Conservation (phyloP, 352 stramenopile genomes). For the Pythium scleroteichum region DNA sequence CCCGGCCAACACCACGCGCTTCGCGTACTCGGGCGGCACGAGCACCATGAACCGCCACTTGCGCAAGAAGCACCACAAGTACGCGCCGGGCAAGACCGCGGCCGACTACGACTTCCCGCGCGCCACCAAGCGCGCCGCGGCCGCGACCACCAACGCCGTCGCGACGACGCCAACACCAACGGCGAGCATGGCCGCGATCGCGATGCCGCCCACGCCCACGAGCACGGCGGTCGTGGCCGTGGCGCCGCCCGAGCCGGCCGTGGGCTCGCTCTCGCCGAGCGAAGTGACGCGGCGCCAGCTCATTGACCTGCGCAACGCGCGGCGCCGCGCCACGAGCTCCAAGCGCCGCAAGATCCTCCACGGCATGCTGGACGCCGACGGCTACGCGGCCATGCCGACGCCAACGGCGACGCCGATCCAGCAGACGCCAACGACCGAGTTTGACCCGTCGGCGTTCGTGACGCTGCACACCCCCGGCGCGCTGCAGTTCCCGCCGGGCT, state of each 20-base stretch:
- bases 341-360: constrained; percentile 52
- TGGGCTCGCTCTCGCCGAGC: constrained; percentile 45
- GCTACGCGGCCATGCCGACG: constrained; percentile 9
- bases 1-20: constrained; percentile 61
- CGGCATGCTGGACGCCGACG: constrained; percentile 34
- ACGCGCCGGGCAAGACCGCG: constrained; percentile 66
- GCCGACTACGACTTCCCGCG: constrained; percentile 70
- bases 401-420: constrained; percentile 3
- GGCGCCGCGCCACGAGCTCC: constrained; percentile 37
- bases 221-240: no score
- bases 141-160: not conserved
- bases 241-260: not conserved
- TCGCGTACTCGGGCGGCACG: constrained; percentile 81
- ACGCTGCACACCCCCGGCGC: constrained; percentile 38
- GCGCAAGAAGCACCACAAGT: constrained; percentile 83
- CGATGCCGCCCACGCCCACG: no score
- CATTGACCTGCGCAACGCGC: constrained; percentile 57
- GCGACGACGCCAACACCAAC: no score
- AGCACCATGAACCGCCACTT: constrained; percentile 86
- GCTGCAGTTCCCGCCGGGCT: constrained; percentile 55
- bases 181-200: no score
- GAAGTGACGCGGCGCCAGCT: constrained; percentile 52
- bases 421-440: constrained; percentile 30
- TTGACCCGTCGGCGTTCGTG: constrained; percentile 69
- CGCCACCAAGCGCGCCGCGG: constrained; percentile 15